phyloP scores from a whole-genome alignment of 2,329 filamentous ascomycete genomes.

The Sodiomyces alkalinus region DNA sequence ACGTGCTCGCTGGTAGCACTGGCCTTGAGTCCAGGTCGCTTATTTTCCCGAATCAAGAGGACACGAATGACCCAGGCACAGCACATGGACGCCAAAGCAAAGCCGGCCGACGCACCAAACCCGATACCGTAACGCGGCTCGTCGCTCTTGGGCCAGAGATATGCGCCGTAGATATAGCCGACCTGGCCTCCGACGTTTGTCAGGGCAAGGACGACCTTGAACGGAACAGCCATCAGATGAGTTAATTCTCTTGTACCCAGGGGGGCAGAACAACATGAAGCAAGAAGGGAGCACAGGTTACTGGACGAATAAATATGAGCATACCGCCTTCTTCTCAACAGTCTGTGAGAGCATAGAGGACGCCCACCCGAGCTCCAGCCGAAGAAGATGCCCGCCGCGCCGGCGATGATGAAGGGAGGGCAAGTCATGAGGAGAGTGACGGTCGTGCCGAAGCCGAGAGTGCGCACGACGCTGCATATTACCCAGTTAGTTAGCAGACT shows the following conservation, averaged over 20 bases:
- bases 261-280: too few species aligned
- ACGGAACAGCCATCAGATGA: too few species aligned
- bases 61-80: conserved; percentile 27
- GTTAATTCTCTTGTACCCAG: conserved; percentile 28
- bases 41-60: conserved; percentile 25
- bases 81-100: conserved; percentile 18
- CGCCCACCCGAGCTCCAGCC: conserved; percentile 34
- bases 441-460: conserved; percentile 30
- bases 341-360: conserved; percentile 25
- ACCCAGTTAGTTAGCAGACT: not conserved
- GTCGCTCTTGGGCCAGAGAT: conserved; percentile 30
- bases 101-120: conserved; percentile 27
- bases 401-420: conserved; percentile 35
- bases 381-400: conserved; percentile 26
- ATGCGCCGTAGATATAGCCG: conserved; percentile 33
- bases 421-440: conserved; percentile 36
- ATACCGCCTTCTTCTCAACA: too few species aligned
- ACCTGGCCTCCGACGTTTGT: conserved; percentile 30
- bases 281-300: too few species aligned
- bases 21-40: conserved; percentile 20
- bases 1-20: conserved; percentile 16
- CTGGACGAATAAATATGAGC: too few species aligned
- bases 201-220: conserved; percentile 31
- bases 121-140: conserved; percentile 28
- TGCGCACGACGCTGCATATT: conserved; percentile 23